Evolutionary conservation across 2,329 filamentous ascomycete species (phyloP).

Genomic region (Cryphonectria nitschkei): DNA sequence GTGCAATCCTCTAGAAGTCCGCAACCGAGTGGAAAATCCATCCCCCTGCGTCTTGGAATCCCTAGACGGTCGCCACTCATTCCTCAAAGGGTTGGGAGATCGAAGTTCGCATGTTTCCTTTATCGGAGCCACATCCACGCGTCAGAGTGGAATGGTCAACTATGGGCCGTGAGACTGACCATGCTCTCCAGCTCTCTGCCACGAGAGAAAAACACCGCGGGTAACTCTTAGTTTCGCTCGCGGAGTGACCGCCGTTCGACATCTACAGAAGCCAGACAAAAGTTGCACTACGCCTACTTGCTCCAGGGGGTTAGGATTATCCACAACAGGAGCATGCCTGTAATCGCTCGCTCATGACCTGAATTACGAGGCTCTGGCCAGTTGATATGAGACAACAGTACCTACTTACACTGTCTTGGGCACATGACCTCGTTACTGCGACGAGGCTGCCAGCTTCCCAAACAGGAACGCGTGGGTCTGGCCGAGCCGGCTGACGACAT

Average conservation of each 20-base stretch:
- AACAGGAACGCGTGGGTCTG: background rate
- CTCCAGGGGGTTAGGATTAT: background rate
- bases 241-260: too few species aligned
- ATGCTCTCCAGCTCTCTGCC: background rate
- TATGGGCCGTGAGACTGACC: background rate
- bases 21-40: background rate
- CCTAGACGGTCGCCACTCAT: background rate
- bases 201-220: background rate
- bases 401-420: background rate
- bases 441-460: slow-evolving; percentile 16
- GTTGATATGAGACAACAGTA: background rate
- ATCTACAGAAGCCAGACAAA: background rate
- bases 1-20: background rate
- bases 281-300: background rate
- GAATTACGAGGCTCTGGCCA: background rate
- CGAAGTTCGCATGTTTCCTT: background rate
- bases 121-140: background rate
- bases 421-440: background rate
- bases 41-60: background rate
- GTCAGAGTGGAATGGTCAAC: background rate
- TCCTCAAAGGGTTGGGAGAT: too few species aligned
- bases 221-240: background rate
- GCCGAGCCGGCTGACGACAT: background rate
- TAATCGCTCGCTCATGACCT: background rate
- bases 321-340: background rate